phyloP scores from a whole-genome alignment of 768 basidiomycete genomes.

The Lactarius tabidus region DNA sequence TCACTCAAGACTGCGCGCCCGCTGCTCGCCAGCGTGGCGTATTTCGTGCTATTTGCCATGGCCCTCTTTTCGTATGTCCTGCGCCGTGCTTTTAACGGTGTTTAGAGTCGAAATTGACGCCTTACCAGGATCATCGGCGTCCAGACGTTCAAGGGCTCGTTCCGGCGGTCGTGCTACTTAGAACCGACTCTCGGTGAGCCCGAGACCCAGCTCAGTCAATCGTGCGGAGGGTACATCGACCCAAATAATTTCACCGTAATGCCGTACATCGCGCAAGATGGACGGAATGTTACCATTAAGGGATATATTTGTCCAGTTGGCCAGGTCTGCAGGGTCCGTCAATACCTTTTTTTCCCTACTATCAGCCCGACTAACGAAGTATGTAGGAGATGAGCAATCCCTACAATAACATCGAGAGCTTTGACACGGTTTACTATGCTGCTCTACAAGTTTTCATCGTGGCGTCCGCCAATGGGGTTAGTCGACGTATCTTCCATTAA shows the following conservation, averaged over 20 bases:
- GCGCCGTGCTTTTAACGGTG: neutral
- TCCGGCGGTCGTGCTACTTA: constrained; percentile 61
- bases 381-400: constrained; percentile 66
- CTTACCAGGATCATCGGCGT: constrained; percentile 78
- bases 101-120: neutral
- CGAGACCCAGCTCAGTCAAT: constrained; percentile 46
- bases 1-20: constrained; percentile 89
- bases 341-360: neutral
- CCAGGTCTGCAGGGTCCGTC: constrained; percentile 68
- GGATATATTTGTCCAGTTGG: constrained; percentile 90
- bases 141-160: constrained; percentile 86
- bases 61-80: constrained; percentile 73
- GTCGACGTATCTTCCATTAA: constrained; percentile 29
- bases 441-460: constrained; percentile 82
- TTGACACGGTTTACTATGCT: constrained; percentile 83
- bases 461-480: constrained; percentile 71
- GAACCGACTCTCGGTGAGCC: constrained; percentile 51
- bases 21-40: constrained; percentile 82
- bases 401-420: constrained; percentile 60
- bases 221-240: constrained; percentile 82
- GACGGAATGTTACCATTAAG: constrained; percentile 46
- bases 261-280: constrained; percentile 41
- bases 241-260: constrained; percentile 44
- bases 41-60: constrained; percentile 90
- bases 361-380: neutral